Conservation (phyloP, 148 eudicot species). For the Nyssa sinensis region DNA sequence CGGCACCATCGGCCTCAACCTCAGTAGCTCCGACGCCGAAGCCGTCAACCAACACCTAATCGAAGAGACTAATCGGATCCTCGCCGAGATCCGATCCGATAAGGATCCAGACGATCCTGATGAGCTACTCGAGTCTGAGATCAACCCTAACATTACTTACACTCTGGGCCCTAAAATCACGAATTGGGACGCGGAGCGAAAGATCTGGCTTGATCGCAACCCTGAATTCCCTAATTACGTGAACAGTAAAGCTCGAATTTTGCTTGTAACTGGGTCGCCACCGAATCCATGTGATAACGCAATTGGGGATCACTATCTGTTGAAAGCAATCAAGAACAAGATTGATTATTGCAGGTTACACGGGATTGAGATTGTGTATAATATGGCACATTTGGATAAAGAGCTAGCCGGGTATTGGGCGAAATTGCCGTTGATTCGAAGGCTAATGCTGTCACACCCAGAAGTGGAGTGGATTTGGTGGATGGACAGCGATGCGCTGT, state of each 20-base stretch:
- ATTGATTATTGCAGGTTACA: conserved; percentile 78
- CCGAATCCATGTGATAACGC: conserved; percentile 76
- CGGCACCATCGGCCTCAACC: conserved; percentile 75
- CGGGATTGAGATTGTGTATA: conserved; percentile 64
- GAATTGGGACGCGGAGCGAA: conserved; percentile 51
- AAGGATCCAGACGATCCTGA: conserved; percentile 53
- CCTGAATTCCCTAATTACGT: conserved; percentile 44
- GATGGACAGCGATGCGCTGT: conserved; percentile 83
- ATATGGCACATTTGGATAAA: conserved; percentile 62
- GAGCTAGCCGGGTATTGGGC: conserved; percentile 77
- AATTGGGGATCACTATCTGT: conserved; percentile 67
- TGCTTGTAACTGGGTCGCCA: conserved; percentile 73
- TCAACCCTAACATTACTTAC: conserved; percentile 38
- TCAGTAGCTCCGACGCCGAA: conserved; percentile 47
- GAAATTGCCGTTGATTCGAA: conserved; percentile 57
- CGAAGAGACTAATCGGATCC: conserved; percentile 71
- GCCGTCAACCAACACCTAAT: conserved; percentile 48
- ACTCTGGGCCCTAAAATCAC: conserved; percentile 54
- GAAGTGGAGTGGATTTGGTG: conserved; percentile 90
- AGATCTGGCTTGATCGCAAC: conserved; percentile 50
- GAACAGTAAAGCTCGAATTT: conserved; percentile 44
- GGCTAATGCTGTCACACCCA: conserved; percentile 75
- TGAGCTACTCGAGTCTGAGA: background rate
- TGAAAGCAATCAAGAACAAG: conserved; percentile 72
- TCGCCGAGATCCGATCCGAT: conserved; percentile 73